Evolutionary conservation across 2,329 filamentous ascomycete species (phyloP).

Genomic region (Thermothelomyces thermophilus): DNA sequence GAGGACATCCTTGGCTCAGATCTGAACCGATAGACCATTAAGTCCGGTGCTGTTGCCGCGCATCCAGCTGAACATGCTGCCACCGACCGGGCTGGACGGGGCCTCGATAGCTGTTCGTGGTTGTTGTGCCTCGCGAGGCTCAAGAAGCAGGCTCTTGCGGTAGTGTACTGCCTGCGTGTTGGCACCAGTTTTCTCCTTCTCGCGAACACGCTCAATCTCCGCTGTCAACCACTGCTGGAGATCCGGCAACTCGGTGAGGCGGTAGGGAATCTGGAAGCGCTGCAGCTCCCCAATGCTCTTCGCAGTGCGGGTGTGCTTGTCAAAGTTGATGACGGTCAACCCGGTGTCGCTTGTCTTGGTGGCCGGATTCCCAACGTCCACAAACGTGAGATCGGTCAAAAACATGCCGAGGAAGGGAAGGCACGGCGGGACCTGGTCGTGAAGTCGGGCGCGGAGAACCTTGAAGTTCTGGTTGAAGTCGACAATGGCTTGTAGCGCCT

Average conservation of each 20-base stretch:
- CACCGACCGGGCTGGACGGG: slow-evolving; percentile 11
- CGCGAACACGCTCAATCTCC: slow-evolving; percentile 71
- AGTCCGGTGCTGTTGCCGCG: slow-evolving; percentile 21
- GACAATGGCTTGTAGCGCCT: slow-evolving; percentile 73
- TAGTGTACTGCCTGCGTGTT: slow-evolving; percentile 62
- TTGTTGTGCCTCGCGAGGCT: slow-evolving; percentile 58
- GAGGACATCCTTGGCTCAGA: slow-evolving; percentile 13
- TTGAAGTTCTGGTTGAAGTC: slow-evolving; percentile 90
- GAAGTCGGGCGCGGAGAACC: slow-evolving; percentile 71
- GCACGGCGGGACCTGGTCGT: slow-evolving; percentile 83
- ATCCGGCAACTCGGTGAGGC: slow-evolving; percentile 73
- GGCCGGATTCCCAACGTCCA: slow-evolving; percentile 86
- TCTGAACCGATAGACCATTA: slow-evolving; percentile 13
- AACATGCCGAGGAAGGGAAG: slow-evolving; percentile 95
- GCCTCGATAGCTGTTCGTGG: slow-evolving; percentile 27
- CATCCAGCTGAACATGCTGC: slow-evolving; percentile 28
- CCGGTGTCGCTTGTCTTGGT: slow-evolving; percentile 64
- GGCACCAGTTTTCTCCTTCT: slow-evolving; percentile 40
- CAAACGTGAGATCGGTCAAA: slow-evolving; percentile 90
- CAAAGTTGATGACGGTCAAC: slow-evolving; percentile 88
- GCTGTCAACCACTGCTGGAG: slow-evolving; percentile 88
- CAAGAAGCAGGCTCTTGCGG: slow-evolving; percentile 75
- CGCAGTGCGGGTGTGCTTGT: slow-evolving; percentile 90
- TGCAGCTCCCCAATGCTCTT: slow-evolving; percentile 95
- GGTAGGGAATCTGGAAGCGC: slow-evolving; percentile 90